phyloP scores from a whole-genome alignment of 75 land plant species.

The Larix kaempferi region DNA sequence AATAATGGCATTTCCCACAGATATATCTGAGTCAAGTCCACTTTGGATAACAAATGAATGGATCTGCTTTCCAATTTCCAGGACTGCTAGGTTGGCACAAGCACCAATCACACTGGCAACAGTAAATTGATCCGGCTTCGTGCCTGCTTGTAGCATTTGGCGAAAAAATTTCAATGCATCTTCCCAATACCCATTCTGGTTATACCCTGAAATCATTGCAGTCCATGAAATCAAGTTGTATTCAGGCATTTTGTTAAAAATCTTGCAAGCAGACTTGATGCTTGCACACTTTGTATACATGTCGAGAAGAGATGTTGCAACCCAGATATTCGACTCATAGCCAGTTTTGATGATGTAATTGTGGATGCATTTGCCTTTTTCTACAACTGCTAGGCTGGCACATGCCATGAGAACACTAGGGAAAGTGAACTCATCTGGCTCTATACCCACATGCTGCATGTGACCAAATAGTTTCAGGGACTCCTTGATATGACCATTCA shows the following conservation, averaged over 20 bases:
- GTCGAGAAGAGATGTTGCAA: slow-evolving; percentile 52
- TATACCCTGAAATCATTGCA: slow-evolving; percentile 33
- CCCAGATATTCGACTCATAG: slow-evolving; percentile 20
- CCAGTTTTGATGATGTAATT: slow-evolving; percentile 30
- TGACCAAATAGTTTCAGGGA: slow-evolving; percentile 40
- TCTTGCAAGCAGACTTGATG: slow-evolving; percentile 17
- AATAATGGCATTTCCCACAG: slow-evolving; percentile 49
- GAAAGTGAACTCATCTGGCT: slow-evolving; percentile 48
- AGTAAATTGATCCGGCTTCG: slow-evolving; percentile 44
- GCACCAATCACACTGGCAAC: slow-evolving; percentile 55
- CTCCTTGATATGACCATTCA: slow-evolving; percentile 16
- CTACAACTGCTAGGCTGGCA: slow-evolving; percentile 37
- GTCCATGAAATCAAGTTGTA: slow-evolving; percentile 54
- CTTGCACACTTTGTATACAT: slow-evolving; percentile 30
- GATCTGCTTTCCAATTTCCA: slow-evolving; percentile 22
- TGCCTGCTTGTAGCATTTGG: slow-evolving; percentile 29
- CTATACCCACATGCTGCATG: slow-evolving; percentile 38
- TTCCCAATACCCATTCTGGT: slow-evolving; percentile 17
- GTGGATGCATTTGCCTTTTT: slow-evolving; percentile 43
- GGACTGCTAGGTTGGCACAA: slow-evolving; percentile 21
- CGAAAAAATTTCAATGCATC: slow-evolving; percentile 34
- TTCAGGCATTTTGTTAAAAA: slow-evolving; percentile 48
- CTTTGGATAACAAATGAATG: slow-evolving; percentile 41
- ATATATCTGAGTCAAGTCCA: slow-evolving; percentile 46
- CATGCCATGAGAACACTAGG: slow-evolving; percentile 46